Evolutionary conservation across 495 filamentous ascomycete genomes (phyloP).

Genomic region (Parathielavia appendiculata): DNA sequence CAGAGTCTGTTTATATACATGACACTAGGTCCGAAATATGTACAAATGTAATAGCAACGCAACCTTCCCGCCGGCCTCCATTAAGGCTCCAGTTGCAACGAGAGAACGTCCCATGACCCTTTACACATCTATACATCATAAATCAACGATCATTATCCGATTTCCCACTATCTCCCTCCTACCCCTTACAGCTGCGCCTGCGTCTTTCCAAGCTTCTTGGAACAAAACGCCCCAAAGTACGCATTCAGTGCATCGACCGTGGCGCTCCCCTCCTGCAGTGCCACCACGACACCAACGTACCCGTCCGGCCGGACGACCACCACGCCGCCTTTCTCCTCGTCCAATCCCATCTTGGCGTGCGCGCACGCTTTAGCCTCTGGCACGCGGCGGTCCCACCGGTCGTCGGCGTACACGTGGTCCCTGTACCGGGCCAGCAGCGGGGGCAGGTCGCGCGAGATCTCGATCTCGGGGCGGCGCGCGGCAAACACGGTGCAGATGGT

Average conservation of each 20-base stretch:
- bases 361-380: slow-evolving; percentile 65
- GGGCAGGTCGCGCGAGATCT: slow-evolving; percentile 62
- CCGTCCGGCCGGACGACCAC: slow-evolving; percentile 82
- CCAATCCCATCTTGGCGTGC: slow-evolving; percentile 81
- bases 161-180: not conserved
- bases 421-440: slow-evolving; percentile 64
- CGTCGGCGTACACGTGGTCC: slow-evolving; percentile 82
- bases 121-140: not conserved
- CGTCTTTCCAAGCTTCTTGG: slow-evolving; percentile 35
- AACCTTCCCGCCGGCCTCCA: not conserved
- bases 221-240: slow-evolving; percentile 68
- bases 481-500: slow-evolving; percentile 71
- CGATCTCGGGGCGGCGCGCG: slow-evolving; percentile 55
- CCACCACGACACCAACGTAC: slow-evolving; percentile 72
- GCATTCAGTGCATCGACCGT: slow-evolving; percentile 77
- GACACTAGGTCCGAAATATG: not conserved
- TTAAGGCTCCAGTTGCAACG: not conserved
- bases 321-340: slow-evolving; percentile 66
- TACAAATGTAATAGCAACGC: not conserved
- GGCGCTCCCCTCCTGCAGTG: slow-evolving; percentile 65
- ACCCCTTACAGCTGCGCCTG: slow-evolving; percentile 20
- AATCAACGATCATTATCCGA: not conserved
- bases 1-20: not conserved
- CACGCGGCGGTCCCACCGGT: slow-evolving; percentile 67
- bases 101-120: not conserved